phyloP scores from a whole-genome alignment of 805 yeast genomes.

The Teunomyces lycoperdinae region DNA sequence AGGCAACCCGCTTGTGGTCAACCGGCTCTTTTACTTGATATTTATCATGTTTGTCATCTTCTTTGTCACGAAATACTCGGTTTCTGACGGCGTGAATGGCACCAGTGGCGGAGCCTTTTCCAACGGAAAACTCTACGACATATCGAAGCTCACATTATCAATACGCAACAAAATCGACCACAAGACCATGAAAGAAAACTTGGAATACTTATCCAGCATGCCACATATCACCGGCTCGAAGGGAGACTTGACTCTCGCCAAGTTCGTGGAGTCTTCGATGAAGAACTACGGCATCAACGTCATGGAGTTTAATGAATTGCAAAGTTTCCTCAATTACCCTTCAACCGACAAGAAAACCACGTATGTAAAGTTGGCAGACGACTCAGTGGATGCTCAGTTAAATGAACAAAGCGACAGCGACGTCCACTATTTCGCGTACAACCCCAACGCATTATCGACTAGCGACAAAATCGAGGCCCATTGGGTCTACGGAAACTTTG shows the following conservation, averaged over 20 bases:
- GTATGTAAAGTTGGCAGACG: constrained; percentile 30
- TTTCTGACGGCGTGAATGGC: constrained; percentile 37
- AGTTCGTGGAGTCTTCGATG: constrained; percentile 61
- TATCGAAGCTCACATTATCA: constrained; percentile 47
- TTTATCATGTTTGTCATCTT: constrained; percentile 59
- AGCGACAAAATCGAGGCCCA: constrained; percentile 54
- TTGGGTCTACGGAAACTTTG: constrained; percentile 65
- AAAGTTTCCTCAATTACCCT: constrained; percentile 68
- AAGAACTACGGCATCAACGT: constrained; percentile 52
- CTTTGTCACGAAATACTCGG: constrained; percentile 56
- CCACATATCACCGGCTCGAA: constrained; percentile 87
- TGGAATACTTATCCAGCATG: constrained; percentile 73
- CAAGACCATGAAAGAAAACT: constrained; percentile 57
- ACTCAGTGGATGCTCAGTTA: constrained; percentile 37
- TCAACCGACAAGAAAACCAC: constrained; percentile 23
- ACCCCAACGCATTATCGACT: constrained; percentile 57
- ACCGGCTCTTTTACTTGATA: constrained; percentile 69
- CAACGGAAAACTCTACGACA: constrained; percentile 62
- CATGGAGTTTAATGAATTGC: constrained; percentile 50
- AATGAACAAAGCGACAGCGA: constrained; percentile 27
- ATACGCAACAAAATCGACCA: constrained; percentile 51
- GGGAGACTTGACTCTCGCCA: constrained; percentile 74
- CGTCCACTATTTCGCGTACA: constrained; percentile 51
- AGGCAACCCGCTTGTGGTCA: constrained; percentile 86
- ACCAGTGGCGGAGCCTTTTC: constrained; percentile 40